Evolutionary conservation across 1,284 basidiomycete genomes (phyloP), one percentile per base, ranked within the genome.

Genomic region (Xanthoconium separans): DNA sequence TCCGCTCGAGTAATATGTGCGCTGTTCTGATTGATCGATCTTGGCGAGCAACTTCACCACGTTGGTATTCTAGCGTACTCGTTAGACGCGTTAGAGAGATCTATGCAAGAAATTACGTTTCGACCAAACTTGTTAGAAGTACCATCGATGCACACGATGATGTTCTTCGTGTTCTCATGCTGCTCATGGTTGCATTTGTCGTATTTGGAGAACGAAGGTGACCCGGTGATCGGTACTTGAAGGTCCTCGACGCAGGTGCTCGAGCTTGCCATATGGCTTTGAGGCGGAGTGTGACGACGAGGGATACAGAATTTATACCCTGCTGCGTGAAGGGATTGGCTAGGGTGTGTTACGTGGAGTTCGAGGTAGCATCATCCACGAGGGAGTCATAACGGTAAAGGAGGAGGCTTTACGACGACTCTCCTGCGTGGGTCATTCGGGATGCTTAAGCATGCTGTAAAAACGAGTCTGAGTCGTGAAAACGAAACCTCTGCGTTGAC

Each of bases 1-100:
- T 0, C 73, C 73, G 39, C 73, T 74, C 29, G 65, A 66, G 55
- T 75, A 75, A 50, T 64, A 75, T 2, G 65, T 66, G 8, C 58
- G 44, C 55, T 73, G 71, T n/a, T 57, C 42, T 43, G 62, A 50
- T n/a, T 61, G 59, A n/a, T 65, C 41, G 16, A 73, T 54, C 6
- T 58, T 58, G 30, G 54, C 52, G 34, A 70, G 71, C 2, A 73
- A 51, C 44, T 74, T 70, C 27, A 73, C 59, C 10, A 75, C 59
- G 27, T 73, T 74, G 53, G 71, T 73, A 40, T 66, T 70, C 72
- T 74, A 51, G 58, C 31, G 31, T 16, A 11, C 12, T 45, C 13
- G n/a, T 67, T 1, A 67, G 48, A 27, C 27, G 11, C n/a, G 12
- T 11, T 0, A 13, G 1, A 24, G 20, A 34, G 6, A 47, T 24